A percentile compares a stretch with the other conserved stretches of the same genome.
phyloP scores from a whole-genome alignment of 768 basidiomycete genomes.

The Auricularia cornea region DNA sequence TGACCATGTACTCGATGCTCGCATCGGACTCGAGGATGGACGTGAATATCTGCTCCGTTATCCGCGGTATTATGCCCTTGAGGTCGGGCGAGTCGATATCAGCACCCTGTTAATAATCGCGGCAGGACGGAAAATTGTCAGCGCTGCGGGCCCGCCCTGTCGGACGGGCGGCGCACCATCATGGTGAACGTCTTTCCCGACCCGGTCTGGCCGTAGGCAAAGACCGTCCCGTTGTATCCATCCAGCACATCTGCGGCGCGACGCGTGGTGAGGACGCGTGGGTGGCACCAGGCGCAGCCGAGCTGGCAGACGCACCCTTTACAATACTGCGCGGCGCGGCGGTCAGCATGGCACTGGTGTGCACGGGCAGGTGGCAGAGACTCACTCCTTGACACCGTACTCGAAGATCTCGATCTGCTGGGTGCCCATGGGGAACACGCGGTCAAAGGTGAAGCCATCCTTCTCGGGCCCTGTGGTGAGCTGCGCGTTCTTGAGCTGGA shows the following conservation, averaged over 20 bases:
- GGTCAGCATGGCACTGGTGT: constrained; percentile 4
- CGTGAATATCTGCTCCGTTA: constrained; percentile 98
- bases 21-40: constrained; percentile 94
- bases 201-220: constrained; percentile 82
- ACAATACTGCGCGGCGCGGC: constrained; percentile 57
- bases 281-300: constrained; percentile 6
- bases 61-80: constrained; percentile 94
- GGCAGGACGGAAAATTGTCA: constrained; percentile 5
- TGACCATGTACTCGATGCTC: constrained; percentile 95
- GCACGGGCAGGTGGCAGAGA: constrained; percentile 1
- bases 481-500: constrained; percentile 65
- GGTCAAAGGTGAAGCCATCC: constrained; percentile 96
- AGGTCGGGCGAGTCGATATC: constrained; percentile 92
- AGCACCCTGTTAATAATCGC: constrained; percentile 57
- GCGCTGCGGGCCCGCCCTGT: background rate
- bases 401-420: constrained; percentile 93
- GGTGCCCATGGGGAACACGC: constrained; percentile 89
- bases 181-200: constrained; percentile 94
- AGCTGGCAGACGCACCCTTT: constrained; percentile 47
- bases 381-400: constrained; percentile 95
- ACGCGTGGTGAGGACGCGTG: constrained; percentile 1
- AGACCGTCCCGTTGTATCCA: constrained; percentile 96
- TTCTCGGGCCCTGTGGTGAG: constrained; percentile 78
- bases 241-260: constrained; percentile 76
- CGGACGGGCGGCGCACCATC: constrained; percentile 57